Conservation (phyloP, 2,329 filamentous ascomycete genomes). For the Neodidymelliopsis sp. region DNA sequence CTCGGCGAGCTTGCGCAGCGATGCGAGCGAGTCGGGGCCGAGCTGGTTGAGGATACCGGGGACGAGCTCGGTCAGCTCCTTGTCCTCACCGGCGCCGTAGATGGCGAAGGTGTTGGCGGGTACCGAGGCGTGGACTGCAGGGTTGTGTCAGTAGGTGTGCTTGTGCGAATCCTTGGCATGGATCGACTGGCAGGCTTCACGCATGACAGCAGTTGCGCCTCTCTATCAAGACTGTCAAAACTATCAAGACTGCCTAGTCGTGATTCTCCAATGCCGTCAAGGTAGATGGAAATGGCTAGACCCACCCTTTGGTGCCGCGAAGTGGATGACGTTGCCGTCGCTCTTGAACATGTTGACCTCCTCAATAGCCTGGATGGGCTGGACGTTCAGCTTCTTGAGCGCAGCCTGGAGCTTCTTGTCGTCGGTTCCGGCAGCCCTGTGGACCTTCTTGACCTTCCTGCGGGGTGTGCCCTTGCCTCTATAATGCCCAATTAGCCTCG, state of each 20-base stretch:
- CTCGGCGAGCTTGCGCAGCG: slow-evolving; percentile 97
- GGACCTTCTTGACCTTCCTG: slow-evolving; percentile 98
- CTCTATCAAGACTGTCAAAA: too few relatives aligned
- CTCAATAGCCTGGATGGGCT: slow-evolving; percentile 99
- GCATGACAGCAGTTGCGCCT: neutral
- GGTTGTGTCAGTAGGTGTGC: slow-evolving; percentile 19
- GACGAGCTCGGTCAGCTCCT: slow-evolving; percentile 99
- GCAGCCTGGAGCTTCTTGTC: slow-evolving; percentile 99
- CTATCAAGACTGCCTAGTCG: slow-evolving; percentile 1
- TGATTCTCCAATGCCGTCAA: neutral
- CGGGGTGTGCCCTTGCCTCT: slow-evolving; percentile 98
- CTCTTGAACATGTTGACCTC: slow-evolving; percentile 99
- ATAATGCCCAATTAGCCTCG: slow-evolving; percentile 38
- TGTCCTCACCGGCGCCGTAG: slow-evolving; percentile 98
- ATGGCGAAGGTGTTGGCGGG: slow-evolving; percentile 99
- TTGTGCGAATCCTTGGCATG: neutral
- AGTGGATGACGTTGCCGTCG: slow-evolving; percentile 99
- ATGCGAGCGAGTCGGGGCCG: slow-evolving; percentile 95
- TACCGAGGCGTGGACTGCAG: slow-evolving; percentile 90
- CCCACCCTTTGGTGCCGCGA: slow-evolving; percentile 95
- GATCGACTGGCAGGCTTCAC: neutral
- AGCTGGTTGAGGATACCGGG: slow-evolving; percentile 99
- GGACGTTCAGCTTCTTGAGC: slow-evolving; percentile 99
- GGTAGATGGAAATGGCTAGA: slow-evolving; percentile 8
- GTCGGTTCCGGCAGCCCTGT: slow-evolving; percentile 89